A percentile compares a stretch with the other conserved stretches of the same genome.
phyloP scores from a whole-genome alignment of 257 asterid genomes.

The Gentiana straminea region DNA sequence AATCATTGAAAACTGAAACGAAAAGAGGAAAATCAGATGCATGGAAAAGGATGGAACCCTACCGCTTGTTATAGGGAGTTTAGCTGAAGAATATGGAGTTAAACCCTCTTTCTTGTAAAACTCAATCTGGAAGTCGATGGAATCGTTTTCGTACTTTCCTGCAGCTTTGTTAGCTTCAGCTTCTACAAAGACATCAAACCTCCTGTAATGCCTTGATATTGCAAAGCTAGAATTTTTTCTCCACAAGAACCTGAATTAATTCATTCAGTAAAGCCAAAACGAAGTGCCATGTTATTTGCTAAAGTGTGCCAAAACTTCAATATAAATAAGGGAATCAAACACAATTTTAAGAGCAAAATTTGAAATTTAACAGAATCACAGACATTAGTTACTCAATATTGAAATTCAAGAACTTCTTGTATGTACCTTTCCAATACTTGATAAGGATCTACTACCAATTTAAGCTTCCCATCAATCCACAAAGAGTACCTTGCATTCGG shows the following conservation, averaged over 20 bases:
- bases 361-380: background rate
- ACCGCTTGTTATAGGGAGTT: slow-evolving; percentile 86
- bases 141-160: slow-evolving; percentile 70
- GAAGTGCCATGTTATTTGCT: too few relatives aligned
- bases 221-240: slow-evolving; percentile 89
- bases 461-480: slow-evolving; percentile 94
- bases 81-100: slow-evolving; percentile 64
- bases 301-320: too few relatives aligned
- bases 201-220: slow-evolving; percentile 80
- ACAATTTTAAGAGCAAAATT: too few relatives aligned
- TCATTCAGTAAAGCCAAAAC: too few relatives aligned
- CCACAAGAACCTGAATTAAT: slow-evolving; percentile 65
- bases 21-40: background rate
- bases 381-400: background rate
- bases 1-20: background rate
- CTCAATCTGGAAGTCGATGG: slow-evolving; percentile 86
- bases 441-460: slow-evolving; percentile 85
- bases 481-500: slow-evolving; percentile 78
- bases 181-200: slow-evolving; percentile 82
- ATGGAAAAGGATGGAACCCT: slow-evolving; percentile 5
- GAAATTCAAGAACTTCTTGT: background rate
- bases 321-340: too few relatives aligned
- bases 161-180: slow-evolving; percentile 97
- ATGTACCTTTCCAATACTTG: slow-evolving; percentile 81
- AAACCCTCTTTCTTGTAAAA: slow-evolving; percentile 77